Conservation (phyloP, 495 filamentous ascomycete genomes). For the Diplogelasinospora grovesii region DNA sequence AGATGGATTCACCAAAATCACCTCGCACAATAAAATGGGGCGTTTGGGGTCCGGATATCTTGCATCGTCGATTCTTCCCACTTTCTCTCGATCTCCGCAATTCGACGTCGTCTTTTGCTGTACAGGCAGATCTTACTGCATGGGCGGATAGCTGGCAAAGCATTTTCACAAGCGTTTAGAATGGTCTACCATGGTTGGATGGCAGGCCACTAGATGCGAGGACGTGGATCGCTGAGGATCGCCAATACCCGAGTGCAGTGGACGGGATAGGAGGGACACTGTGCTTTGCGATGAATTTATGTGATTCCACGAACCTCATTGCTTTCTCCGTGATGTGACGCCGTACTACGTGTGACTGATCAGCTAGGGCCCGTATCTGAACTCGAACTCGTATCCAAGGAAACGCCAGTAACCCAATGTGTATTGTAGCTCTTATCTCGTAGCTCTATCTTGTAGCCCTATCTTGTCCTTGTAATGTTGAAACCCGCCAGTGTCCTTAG, state of each 20-base stretch:
- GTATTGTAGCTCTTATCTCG: too few relatives aligned
- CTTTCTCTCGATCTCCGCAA: conserved; percentile 32
- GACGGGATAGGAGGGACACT: conserved; percentile 34
- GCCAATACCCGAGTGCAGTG: conserved; percentile 46
- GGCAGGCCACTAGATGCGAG: conserved; percentile 39
- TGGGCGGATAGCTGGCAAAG: conserved; percentile 48
- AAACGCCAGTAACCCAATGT: too few relatives aligned
- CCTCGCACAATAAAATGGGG: conserved; percentile 35
- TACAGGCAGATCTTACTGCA: conserved; percentile 41
- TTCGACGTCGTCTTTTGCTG: conserved; percentile 23
- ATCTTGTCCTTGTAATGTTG: too few relatives aligned
- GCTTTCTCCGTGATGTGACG: too few relatives aligned
- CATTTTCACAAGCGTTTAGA: conserved; percentile 43
- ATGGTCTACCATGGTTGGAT: conserved; percentile 17
- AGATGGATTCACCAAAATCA: conserved; percentile 61
- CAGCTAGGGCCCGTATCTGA: too few relatives aligned
- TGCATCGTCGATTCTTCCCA: conserved; percentile 51
- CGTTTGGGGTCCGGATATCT: conserved; percentile 85
- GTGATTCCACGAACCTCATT: conserved; percentile 42
- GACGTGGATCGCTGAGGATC: conserved; percentile 52
- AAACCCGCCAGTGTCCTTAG: too few relatives aligned
- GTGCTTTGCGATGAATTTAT: conserved; percentile 49
- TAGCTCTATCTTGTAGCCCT: too few relatives aligned
- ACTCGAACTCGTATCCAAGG: too few relatives aligned
- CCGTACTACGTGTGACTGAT: too few relatives aligned